phyloP scores from a whole-genome alignment of 805 yeast genomes.

The Danielia reshetovae region DNA sequence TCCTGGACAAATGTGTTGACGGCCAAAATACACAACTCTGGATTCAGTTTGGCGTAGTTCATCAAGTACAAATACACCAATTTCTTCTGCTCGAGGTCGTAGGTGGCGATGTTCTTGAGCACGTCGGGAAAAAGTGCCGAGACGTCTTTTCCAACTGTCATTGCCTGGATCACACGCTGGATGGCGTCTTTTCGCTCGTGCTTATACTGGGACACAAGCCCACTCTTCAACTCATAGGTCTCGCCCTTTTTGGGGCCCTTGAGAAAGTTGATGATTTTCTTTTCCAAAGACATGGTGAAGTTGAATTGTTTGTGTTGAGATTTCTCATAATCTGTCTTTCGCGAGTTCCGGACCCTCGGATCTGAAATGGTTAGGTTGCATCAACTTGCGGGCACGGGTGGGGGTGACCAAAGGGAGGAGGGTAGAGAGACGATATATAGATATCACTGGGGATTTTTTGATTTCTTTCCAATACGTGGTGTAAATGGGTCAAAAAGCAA shows the following conservation, averaged over 20 bases:
- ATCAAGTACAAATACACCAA: slow-evolving; percentile 89
- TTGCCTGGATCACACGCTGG: slow-evolving; percentile 93
- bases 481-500: no score
- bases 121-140: slow-evolving; percentile 94
- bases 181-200: slow-evolving; percentile 95
- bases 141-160: slow-evolving; percentile 97
- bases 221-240: slow-evolving; percentile 84
- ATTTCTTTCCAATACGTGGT: no score
- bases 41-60: slow-evolving; percentile 96
- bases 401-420: no score
- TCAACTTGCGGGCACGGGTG: no score
- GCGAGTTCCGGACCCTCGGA: slow-evolving; percentile 4
- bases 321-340: no score
- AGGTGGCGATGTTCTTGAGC: slow-evolving; percentile 92
- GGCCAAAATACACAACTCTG: slow-evolving; percentile 92
- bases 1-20: slow-evolving; percentile 96
- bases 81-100: slow-evolving; percentile 94
- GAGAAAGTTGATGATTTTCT: slow-evolving; percentile 39
- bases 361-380: no score
- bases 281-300: slow-evolving; percentile 36
- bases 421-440: no score
- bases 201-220: slow-evolving; percentile 92
- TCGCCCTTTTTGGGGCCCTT: slow-evolving; percentile 58
- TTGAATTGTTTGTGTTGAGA: neutral
- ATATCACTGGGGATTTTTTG: no score